phyloP scores from a whole-genome alignment of 768 basidiomycete species.

The Lactarius trivialis region DNA sequence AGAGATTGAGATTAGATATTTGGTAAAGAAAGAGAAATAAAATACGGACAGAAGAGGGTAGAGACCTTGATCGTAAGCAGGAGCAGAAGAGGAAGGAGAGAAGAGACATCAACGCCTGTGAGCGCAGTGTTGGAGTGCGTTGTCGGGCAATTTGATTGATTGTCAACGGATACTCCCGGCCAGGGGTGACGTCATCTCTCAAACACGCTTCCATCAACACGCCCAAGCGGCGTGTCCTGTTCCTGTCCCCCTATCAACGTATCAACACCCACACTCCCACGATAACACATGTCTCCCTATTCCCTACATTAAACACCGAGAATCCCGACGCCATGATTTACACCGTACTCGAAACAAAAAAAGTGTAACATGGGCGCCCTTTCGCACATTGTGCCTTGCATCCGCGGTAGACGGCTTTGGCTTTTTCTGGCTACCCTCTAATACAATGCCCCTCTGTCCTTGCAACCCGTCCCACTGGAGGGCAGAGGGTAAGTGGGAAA shows the following conservation, averaged over 20 bases:
- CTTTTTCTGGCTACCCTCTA: background rate
- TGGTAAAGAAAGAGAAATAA: background rate
- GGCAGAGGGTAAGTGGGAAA: background rate
- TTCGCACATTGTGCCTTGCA: background rate
- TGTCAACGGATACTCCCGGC: background rate
- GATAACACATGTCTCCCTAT: too few species aligned
- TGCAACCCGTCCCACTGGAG: background rate
- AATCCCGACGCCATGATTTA: background rate
- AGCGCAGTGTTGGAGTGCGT: too few species aligned
- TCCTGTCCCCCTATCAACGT: background rate
- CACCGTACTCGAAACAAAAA: background rate
- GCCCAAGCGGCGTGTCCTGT: background rate
- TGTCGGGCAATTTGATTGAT: background rate
- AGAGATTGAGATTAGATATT: background rate
- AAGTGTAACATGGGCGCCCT: background rate
- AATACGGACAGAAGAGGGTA: background rate
- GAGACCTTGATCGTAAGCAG: conserved; percentile 25
- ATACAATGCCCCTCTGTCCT: too few species aligned
- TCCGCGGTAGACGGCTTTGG: background rate
- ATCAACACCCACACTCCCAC: background rate
- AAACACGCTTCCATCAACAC: background rate
- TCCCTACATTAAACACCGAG: background rate
- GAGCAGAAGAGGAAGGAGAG: conserved; percentile 23
- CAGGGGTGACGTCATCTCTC: background rate
- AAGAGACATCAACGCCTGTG: conserved; percentile 23